Percentiles rank a stretch among this genome's conserved stretches.
Evolutionary conservation across 1,139 yeast genomes (phyloP).

Genomic region (Yamadazyma epiphylla): DNA sequence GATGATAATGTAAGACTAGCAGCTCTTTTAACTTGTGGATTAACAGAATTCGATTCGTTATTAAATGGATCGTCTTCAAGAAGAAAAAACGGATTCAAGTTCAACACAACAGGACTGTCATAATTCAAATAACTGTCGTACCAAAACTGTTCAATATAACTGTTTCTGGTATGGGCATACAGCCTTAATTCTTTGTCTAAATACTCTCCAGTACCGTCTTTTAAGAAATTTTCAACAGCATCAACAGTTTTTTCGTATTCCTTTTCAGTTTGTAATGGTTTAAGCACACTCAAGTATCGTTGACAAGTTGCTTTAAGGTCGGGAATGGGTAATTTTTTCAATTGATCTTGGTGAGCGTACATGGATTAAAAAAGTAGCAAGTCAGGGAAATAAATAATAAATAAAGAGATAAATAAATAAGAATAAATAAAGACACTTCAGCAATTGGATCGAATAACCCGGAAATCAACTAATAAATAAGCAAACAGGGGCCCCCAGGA

Average conservation of each 20-base stretch:
- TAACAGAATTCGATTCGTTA: slow-evolving; percentile 49
- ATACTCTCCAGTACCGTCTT: slow-evolving; percentile 52
- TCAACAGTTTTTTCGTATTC: slow-evolving; percentile 60
- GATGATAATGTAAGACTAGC: slow-evolving; percentile 77
- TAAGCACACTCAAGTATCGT: slow-evolving; percentile 59
- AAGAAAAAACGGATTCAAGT: slow-evolving; percentile 82
- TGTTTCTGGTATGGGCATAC: slow-evolving; percentile 61
- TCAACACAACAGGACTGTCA: slow-evolving; percentile 85
- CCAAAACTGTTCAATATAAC: slow-evolving; percentile 93
- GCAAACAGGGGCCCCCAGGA: too few species aligned
- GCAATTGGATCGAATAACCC: too few species aligned
- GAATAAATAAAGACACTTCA: too few species aligned
- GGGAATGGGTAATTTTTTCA: slow-evolving; percentile 75
- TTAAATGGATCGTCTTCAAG: slow-evolving; percentile 91
- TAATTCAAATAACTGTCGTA: slow-evolving; percentile 82
- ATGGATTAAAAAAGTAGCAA: slow-evolving; percentile 22
- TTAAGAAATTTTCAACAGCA: slow-evolving; percentile 59
- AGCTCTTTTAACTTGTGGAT: slow-evolving; percentile 74
- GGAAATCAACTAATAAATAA: too few species aligned
- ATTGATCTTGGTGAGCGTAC: slow-evolving; percentile 52
- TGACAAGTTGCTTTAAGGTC: slow-evolving; percentile 60
- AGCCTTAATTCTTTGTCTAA: slow-evolving; percentile 61
- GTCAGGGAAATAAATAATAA: not conserved
- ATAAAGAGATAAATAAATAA: too few species aligned
- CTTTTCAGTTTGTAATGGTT: slow-evolving; percentile 71